These are phyloP conservation scores for Bacterosira constricta DNA, from an alignment of 108 stramenopile genomes.

Conservation along the genomic window DNA sequence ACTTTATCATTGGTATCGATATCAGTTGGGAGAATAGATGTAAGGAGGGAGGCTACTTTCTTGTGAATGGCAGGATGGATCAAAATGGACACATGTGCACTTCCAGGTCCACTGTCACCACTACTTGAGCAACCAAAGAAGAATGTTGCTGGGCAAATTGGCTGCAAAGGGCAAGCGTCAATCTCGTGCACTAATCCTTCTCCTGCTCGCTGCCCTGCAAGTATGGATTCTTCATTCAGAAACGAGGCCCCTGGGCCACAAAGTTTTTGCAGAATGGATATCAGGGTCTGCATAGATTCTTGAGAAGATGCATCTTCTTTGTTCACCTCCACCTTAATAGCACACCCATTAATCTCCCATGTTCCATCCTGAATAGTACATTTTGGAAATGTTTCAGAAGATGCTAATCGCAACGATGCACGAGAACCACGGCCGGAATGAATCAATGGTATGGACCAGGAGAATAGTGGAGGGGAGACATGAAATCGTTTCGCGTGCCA, in stretches of 20 bases:
- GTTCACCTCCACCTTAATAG: conserved; percentile 16
- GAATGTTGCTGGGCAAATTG: conserved; percentile 45
- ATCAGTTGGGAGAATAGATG: background rate
- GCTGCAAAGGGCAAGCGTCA: conserved; percentile 27
- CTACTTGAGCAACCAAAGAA: conserved; percentile 16
- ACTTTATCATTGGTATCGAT: background rate
- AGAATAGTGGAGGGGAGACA: conserved; percentile 45
- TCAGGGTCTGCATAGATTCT: conserved; percentile 5
- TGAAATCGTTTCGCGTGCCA: conserved; percentile 91
- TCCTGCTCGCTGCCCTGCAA: conserved; percentile 15
- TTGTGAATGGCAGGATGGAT: conserved; percentile 41
- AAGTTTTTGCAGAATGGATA: conserved; percentile 17
- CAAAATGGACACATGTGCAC: conserved; percentile 21
- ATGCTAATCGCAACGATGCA: conserved; percentile 67
- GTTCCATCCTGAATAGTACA: conserved; percentile 72
- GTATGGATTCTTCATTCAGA: conserved; percentile 26
- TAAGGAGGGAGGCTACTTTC: conserved; percentile 14
- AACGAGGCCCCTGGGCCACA: conserved; percentile 30
- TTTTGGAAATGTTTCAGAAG: conserved; percentile 29
- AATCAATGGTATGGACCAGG: conserved; percentile 72
- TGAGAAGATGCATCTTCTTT: background rate
- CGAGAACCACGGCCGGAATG: conserved; percentile 78
- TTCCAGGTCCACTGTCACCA: background rate
- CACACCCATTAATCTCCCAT: conserved; percentile 54
- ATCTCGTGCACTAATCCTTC: conserved; percentile 48